Base-by-base conservation (phyloP, 2,329 filamentous ascomycete genomes). In the Incumbomyces delicatus region DNA sequence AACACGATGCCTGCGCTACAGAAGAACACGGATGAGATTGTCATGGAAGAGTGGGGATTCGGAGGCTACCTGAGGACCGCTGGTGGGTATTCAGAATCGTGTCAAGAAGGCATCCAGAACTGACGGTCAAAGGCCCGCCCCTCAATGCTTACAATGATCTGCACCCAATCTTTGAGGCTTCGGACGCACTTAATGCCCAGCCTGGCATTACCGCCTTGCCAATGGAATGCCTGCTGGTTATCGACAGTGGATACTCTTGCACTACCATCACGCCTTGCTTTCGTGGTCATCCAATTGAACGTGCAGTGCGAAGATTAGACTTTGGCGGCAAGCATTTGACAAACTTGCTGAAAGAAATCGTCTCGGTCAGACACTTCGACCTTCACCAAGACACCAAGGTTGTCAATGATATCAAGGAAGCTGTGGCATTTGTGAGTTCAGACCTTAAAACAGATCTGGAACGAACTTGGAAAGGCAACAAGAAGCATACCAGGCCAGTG, bases 31-130 rank as follows among this genome's bases (percentile, higher is more conserved):
- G 92, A 98, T 60, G 90, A 98, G 69, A 87, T 98, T 61, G 79
- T 96, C 1, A 96, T 98, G 70, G 92, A 98, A 62, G 89, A 96
- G 62, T 98, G 92, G 69, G 87, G 87, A 2, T 98, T 98, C 65
- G 78, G 83, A 10, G 83, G 85, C 55, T 94, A 94, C 66, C 84
- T 83, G 54, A 79, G 92, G 50, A 81, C 78, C 48, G 71, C 85
- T 53, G 85, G 85, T 76, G 61, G 56, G 71, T 44, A 18, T 27
- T 14, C 18, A 27, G 17, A 2, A 7, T 12, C 8, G 6, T 14
- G 6, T 14, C 12, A 20, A 31, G 18, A 38, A 30, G 11, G 7
- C n/a, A 37, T 37, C 22, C 30, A 44, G 16, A 7, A 31, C 42
- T 45, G 42, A 45, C 42, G 33, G 42, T 12, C 38, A 3, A 52